phyloP scores from a whole-genome alignment of 306 rosid genomes.

The Comarum palustre region DNA sequence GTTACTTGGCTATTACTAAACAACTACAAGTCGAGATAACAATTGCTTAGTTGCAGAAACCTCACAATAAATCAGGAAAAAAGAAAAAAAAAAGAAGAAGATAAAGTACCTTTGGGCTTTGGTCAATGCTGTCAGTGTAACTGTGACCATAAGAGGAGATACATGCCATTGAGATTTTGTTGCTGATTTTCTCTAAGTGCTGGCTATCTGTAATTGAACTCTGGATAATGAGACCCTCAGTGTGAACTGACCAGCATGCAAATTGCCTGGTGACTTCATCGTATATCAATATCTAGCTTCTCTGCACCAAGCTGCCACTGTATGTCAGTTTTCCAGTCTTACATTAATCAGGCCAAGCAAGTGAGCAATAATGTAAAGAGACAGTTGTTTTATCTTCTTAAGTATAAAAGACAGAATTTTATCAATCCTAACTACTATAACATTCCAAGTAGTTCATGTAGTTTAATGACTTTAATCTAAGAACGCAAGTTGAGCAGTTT shows the following conservation, averaged over 20 bases:
- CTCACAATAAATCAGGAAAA: not conserved
- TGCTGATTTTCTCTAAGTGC: slow-evolving; percentile 78
- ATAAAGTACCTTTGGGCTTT: not conserved
- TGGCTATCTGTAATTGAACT: slow-evolving; percentile 78
- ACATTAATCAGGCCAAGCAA: slow-evolving; percentile 76
- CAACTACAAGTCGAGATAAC: too few relatives aligned
- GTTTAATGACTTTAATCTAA: slow-evolving; percentile 3
- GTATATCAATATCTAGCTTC: slow-evolving; percentile 54
- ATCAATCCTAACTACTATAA: not conserved
- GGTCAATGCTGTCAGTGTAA: not conserved
- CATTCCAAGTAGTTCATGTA: not conserved
- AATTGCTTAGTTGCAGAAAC: not conserved
- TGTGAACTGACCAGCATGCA: slow-evolving; percentile 38
- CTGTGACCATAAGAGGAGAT: slow-evolving; percentile 23
- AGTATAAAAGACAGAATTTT: slow-evolving; percentile 12
- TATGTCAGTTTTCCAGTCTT: slow-evolving; percentile 75
- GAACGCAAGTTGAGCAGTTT: slow-evolving; percentile 83
- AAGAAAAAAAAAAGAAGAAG: not conserved
- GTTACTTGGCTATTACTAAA: not conserved
- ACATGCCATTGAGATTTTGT: slow-evolving; percentile 93
- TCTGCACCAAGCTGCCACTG: slow-evolving; percentile 77
- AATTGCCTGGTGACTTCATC: slow-evolving; percentile 69
- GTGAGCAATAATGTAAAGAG: slow-evolving; percentile 54
- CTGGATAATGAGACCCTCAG: slow-evolving; percentile 26
- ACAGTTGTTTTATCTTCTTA: not conserved